Evolutionary conservation across 1,284 basidiomycete genomes (phyloP), one percentile per base, ranked within the genome.

Genomic region (Trichosporon sp.): DNA sequence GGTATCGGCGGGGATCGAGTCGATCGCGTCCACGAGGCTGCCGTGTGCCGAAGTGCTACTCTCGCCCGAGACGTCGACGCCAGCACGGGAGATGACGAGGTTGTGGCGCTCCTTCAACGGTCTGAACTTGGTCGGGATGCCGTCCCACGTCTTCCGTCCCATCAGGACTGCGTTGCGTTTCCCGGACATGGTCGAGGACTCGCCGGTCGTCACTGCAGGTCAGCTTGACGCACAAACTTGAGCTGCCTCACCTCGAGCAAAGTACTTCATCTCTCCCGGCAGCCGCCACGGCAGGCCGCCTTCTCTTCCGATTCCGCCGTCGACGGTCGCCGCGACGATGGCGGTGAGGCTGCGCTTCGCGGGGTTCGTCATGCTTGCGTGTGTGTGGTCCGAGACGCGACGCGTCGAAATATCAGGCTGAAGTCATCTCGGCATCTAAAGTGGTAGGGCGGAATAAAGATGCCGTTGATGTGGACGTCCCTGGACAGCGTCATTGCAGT

Each of bases 61-160:
- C 47, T 63, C 38, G 34, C 29, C 89, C 75, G 80, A 94, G 90
- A 93, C 78, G 65, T 89, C 83, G 75, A 82, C 69, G 13, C 90
- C 90, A 31, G 85, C 89, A 32, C 88, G 85, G 74, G 89, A 93
- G 38, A 98, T 85, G 38, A 99, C 89, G 15, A 96, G 82, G 79
- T 99, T 99, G 70, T 88, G 73, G 47, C 97, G 86, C 34, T 87
- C 88, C 56, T 87, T 85, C 29, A 99, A 86, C 2, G 97, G 97
- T 71, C 92, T 87, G 83, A 92, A 93, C 80, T 89, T 92, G 7
- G 79, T 75, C n/a, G 97, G 96, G 70, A 99, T 99, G 80, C 92
- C 93, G 81, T 97, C 93, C 97, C 97, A 99, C 21, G 95, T 98
- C 77, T 93, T 95, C 63, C 95, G 87, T 6, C 97, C 97, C 97